Conservation (phyloP, 2,329 filamentous ascomycete species). For the Trichoderma harzianum region DNA sequence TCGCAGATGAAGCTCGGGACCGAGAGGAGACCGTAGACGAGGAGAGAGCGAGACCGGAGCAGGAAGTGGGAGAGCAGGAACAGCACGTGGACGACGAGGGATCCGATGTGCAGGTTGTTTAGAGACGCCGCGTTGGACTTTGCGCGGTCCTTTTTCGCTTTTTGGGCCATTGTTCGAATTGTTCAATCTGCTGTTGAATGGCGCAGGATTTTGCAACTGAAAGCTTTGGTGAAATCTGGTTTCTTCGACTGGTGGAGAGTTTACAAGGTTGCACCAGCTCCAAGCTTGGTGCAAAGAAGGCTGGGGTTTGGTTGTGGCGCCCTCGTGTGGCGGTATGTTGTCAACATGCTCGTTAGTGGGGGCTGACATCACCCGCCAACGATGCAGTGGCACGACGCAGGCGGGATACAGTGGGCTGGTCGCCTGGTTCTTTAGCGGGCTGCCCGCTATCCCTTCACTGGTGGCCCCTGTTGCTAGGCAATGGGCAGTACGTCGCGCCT, state of each 20-base stretch:
- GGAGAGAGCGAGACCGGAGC: constrained; percentile 60
- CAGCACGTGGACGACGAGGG: constrained; percentile 65
- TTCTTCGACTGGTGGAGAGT: not conserved
- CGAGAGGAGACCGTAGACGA: constrained; percentile 70
- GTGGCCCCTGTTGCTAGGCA: constrained; percentile 27
- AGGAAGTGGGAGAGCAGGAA: constrained; percentile 72
- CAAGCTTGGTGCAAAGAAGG: not conserved
- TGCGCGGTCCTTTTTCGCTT: constrained; percentile 64
- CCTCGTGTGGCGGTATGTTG: not conserved
- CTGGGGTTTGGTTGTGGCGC: not conserved
- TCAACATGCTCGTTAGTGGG: not conserved
- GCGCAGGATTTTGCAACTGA: not conserved
- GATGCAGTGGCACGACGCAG: not conserved
- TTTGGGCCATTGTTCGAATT: constrained; percentile 52
- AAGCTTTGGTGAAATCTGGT: constrained; percentile 9
- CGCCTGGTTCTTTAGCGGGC: not conserved
- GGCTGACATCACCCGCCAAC: not conserved
- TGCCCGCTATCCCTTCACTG: not conserved
- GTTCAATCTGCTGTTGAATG: not conserved
- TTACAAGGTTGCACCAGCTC: not conserved
- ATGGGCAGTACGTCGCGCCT: constrained; percentile 16
- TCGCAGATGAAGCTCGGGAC: constrained; percentile 75
- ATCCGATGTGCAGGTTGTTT: constrained; percentile 76
- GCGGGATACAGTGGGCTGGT: not conserved
- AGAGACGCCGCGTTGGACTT: constrained; percentile 75